Evolutionary conservation across 2,329 filamentous ascomycete genomes (phyloP).

Genomic region (Scedosporium apiospermum): DNA sequence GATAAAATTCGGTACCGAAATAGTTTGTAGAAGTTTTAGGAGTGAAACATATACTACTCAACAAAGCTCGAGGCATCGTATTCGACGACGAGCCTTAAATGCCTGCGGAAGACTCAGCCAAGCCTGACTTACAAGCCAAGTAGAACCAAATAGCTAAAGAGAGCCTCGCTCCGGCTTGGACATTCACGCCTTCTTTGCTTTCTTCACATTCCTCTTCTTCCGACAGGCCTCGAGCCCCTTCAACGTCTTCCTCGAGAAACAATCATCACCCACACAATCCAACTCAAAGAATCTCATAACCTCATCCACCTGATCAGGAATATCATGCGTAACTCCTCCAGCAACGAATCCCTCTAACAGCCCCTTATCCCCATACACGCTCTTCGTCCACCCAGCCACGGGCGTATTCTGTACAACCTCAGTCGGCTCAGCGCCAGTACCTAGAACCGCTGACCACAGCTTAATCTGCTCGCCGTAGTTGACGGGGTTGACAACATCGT

Average conservation of each 20-base stretch:
- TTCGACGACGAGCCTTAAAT: too few species aligned
- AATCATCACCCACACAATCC: constrained; percentile 9
- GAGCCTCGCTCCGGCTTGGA: too few species aligned
- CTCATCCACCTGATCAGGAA: constrained; percentile 11
- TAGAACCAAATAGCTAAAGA: too few species aligned
- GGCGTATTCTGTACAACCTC: constrained; percentile 6
- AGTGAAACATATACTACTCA: too few species aligned
- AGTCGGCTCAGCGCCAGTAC: constrained; percentile 7
- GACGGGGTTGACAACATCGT: constrained; percentile 38
- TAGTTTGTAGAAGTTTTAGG: too few species aligned
- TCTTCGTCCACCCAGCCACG: constrained; percentile 11
- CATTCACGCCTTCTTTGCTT: not conserved
- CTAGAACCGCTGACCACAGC: constrained; percentile 35
- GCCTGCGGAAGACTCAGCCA: too few species aligned
- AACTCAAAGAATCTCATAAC: constrained; percentile 13
- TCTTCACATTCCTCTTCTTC: not conserved
- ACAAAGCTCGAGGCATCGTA: too few species aligned
- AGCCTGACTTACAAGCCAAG: too few species aligned
- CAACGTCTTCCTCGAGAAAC: constrained; percentile 12
- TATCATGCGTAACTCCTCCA: constrained; percentile 10
- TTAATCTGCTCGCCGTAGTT: constrained; percentile 47
- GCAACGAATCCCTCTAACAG: constrained; percentile 13
- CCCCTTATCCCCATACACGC: constrained; percentile 9
- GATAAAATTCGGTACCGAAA: too few species aligned
- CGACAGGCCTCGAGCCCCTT: not conserved